Evolutionary conservation across 1,284 basidiomycete genomes (phyloP).

Genomic region (Sanghuangporus baumii): DNA sequence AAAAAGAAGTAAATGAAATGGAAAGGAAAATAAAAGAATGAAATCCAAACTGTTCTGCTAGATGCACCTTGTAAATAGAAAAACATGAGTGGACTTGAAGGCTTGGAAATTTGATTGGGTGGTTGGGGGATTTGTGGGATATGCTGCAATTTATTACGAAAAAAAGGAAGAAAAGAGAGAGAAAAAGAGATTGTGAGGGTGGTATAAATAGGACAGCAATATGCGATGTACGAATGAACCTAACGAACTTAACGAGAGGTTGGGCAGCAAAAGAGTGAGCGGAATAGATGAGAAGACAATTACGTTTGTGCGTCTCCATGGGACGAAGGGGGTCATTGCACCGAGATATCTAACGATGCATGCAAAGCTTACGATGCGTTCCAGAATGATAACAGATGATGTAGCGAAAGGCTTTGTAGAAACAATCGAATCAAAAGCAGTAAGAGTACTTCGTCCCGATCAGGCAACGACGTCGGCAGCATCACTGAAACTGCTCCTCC

Average conservation of each 20-base stretch:
- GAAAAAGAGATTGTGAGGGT: neutral
- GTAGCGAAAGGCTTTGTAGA: neutral
- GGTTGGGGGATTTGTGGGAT: neutral
- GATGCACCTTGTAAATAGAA: neutral
- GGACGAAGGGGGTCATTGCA: no score
- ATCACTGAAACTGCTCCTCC: constrained; percentile 73
- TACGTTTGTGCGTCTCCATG: neutral
- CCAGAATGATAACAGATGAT: neutral
- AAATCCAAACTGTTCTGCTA: neutral
- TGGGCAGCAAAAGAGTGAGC: constrained; percentile 6
- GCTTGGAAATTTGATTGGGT: neutral
- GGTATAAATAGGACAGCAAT: constrained; percentile 2
- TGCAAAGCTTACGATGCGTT: neutral
- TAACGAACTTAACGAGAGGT: constrained; percentile 6
- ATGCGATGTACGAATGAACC: constrained; percentile 4
- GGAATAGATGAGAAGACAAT: constrained; percentile 13
- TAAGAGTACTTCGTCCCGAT: constrained; percentile 18
- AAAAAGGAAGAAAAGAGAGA: constrained; percentile 7
- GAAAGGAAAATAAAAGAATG: neutral
- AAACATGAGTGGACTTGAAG: constrained; percentile 1
- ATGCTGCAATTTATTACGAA: neutral
- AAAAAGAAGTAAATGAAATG: neutral
- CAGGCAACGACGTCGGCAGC: constrained; percentile 73
- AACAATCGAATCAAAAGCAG: neutral
- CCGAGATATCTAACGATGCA: no score